Evolutionary conservation across 495 filamentous ascomycete genomes (phyloP), one percentile per base, ranked within the genome.

Genomic region (Penicillium cataractarum): DNA sequence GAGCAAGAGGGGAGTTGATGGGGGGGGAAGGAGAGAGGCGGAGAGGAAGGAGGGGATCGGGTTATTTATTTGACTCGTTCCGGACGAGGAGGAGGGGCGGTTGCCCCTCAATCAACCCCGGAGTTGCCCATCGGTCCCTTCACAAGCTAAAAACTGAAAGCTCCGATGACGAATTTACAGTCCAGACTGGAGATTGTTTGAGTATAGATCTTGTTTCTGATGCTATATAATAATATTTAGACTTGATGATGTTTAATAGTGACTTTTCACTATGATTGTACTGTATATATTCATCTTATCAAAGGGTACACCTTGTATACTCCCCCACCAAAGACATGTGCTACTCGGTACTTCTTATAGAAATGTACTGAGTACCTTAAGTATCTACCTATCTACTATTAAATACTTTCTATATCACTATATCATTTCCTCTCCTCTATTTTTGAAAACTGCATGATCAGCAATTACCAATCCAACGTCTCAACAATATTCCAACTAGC

Each of bases 1-100:
- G 55, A 49, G 56, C 29, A 55, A 57, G 44, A 56, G 27, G 17
- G 35, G 29, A 53, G 66, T 39, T 60, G 40, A 55, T 37, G 62
- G 55, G 35, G 57, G 35, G 63, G 64, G 48, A 68, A 55, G 61
- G 60, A 55, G 62, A 61, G 63, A 46, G 58, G 54, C 58, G 55
- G 53, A 52, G 58, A n/a, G 57, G 60, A 60, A 69, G 67, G 61
- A 68, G 71, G 42, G 60, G 46, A 63, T 29, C 60, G 53, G 53
- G 52, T 56, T 64, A 67, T 62, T 32, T 54, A 21, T 27, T 54
- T 33, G n/a, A 22, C 2, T n/a, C 4, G 48, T 51, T n/a, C 21
- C 49, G 49, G 49, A 52, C 31, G 29, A 32, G 15, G 22, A 19
- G 15, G 49, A 66, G 68, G 65, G 61, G 71, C 60, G n/a, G n/a